Evolutionary conservation across 768 basidiomycete genomes (phyloP), one percentile per base, ranked within the genome.

Genomic region (Psilocybe sp.): DNA sequence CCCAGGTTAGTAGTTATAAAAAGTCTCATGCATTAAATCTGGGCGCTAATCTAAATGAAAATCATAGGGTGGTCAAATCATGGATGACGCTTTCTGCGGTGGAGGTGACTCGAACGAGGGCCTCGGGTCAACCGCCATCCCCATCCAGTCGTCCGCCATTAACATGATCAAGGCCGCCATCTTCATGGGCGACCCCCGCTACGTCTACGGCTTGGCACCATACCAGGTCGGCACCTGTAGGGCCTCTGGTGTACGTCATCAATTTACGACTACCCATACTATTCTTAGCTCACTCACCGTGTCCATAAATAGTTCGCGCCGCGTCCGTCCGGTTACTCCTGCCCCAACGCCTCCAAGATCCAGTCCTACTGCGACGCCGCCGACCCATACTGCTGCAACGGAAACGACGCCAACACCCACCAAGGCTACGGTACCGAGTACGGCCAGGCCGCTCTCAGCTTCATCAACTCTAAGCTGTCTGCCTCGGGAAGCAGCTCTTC

Each of bases 371-470:
- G 67, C 59, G 67, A 69, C 41, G 58, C 67, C 11, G 49, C 63
- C 2, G 65, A 65, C 56, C 67, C 67, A 2, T 69, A 63, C 61
- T 69, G 67, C 60, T 67, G 67, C 60, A 69, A 64, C 44, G 66
- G 67, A 23, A 55, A 34, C 50, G 55, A 69, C 46, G 55, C 58
- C 16, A 56, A 56, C 52, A 64, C 64, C 5, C 66, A 69, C 52
- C 64, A 69, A 54, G 64, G 63, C 20, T 69, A 69, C 40, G 67
- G 62, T 2, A 61, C 51, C 15, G 63, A 64, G 51, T 69, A 69
- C 50, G 67, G 67, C 40, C 49, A 60, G 23, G 56, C 47, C 19
- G 66, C 66, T 4, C 54, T 68, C 43, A 55, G 65, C 2, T 68
- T 68, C 54, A 61, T 68, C 42, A 61, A 62, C 49, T 50, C 54